These are phyloP conservation scores for Mixia osmundae DNA, from an alignment of 1,284 basidiomycete species.

Conservation along the genomic window DNA sequence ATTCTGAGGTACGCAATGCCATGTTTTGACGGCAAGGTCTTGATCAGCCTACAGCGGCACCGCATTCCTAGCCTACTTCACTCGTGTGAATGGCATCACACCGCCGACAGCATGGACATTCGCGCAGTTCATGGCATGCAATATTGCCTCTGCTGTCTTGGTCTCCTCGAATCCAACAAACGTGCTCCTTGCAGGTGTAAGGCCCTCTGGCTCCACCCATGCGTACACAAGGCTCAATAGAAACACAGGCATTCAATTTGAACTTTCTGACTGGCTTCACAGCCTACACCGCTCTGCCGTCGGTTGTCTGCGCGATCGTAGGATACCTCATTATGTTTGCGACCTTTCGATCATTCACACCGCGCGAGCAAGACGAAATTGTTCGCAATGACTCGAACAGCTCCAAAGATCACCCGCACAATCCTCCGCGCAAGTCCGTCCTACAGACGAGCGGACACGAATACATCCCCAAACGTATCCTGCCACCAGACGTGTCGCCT, in stretches of 20 bases:
- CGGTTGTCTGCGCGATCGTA: constrained; percentile 28
- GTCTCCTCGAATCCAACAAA: constrained; percentile 23
- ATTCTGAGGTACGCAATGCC: too few relatives aligned
- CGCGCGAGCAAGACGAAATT: background rate
- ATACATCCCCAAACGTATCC: constrained; percentile 25
- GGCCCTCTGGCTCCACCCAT: background rate
- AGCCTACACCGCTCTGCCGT: constrained; percentile 14
- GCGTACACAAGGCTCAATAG: background rate
- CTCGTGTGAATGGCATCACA: constrained; percentile 37
- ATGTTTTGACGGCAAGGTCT: background rate
- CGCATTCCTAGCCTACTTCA: constrained; percentile 65
- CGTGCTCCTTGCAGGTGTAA: constrained; percentile 21
- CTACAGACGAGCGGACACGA: too few relatives aligned
- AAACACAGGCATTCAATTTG: constrained; percentile 14
- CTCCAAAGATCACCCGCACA: constrained; percentile 1
- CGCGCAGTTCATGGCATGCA: constrained; percentile 47
- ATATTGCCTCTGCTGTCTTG: constrained; percentile 33
- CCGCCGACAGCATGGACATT: constrained; percentile 42
- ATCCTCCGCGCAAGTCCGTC: constrained; percentile 1
- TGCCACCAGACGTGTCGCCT: constrained; percentile 27
- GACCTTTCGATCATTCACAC: constrained; percentile 13
- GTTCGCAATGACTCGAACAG: too few relatives aligned
- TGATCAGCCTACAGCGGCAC: constrained; percentile 30
- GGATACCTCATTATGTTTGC: constrained; percentile 22
- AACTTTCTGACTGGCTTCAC: constrained; percentile 18